Evolutionary conservation across 2,329 filamentous ascomycete genomes (phyloP).

Genomic region (Colletotrichum limetticola): DNA sequence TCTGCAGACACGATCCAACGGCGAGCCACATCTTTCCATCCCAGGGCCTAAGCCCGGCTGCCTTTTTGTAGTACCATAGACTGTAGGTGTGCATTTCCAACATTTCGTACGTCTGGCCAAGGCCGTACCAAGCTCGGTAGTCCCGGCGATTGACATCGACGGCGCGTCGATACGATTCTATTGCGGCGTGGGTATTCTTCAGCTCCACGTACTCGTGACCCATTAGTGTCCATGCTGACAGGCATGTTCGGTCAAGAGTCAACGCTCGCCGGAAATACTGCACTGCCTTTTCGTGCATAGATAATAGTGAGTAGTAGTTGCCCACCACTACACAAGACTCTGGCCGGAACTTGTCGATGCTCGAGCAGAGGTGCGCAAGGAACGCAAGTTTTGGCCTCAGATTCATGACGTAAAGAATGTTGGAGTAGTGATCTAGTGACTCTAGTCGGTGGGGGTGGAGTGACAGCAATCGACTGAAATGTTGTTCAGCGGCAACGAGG

Average conservation of each 20-base stretch:
- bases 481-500: slow-evolving; percentile 73
- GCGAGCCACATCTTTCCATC: slow-evolving; percentile 99
- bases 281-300: slow-evolving; percentile 96
- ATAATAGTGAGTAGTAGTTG: slow-evolving; percentile 95
- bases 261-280: slow-evolving; percentile 96
- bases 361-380: slow-evolving; percentile 88
- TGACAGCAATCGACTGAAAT: slow-evolving; percentile 84
- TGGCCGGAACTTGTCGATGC: slow-evolving; percentile 93
- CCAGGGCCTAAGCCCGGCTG: slow-evolving; percentile 91
- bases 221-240: slow-evolving; percentile 98
- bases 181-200: slow-evolving; percentile 97
- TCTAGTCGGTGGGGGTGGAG: slow-evolving; percentile 81
- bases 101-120: slow-evolving; percentile 97
- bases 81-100: slow-evolving; percentile 98
- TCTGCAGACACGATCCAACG: slow-evolving; percentile 89
- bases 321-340: slow-evolving; percentile 97
- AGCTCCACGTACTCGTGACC: slow-evolving; percentile 98
- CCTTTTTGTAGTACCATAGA: slow-evolving; percentile 97
- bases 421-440: slow-evolving; percentile 94
- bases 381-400: slow-evolving; percentile 90
- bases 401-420: slow-evolving; percentile 95
- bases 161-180: slow-evolving; percentile 94
- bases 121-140: slow-evolving; percentile 97
- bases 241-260: slow-evolving; percentile 87
- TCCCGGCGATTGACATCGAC: slow-evolving; percentile 97